phyloP scores from a whole-genome alignment of 495 filamentous ascomycete genomes.

The Pyronema domesticum region DNA sequence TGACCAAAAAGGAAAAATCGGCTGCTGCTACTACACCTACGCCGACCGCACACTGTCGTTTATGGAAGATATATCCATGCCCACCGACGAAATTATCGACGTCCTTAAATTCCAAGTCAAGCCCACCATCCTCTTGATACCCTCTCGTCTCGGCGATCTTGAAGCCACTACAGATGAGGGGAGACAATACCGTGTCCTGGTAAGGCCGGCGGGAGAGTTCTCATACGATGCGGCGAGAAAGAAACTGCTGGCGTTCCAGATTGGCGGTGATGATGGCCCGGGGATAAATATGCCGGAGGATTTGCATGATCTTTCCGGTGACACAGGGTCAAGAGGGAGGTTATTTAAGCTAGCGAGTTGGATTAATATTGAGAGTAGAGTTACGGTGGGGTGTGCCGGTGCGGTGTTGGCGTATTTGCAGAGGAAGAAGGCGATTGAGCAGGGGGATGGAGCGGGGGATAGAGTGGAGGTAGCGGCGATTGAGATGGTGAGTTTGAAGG shows the following conservation, averaged over 20 bases:
- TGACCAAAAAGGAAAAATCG: slow-evolving; percentile 57
- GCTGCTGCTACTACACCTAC: slow-evolving; percentile 73
- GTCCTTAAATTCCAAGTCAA: slow-evolving; percentile 54
- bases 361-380: slow-evolving; percentile 61
- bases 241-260: slow-evolving; percentile 42
- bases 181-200: neutral
- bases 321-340: slow-evolving; percentile 38
- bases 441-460: slow-evolving; percentile 34
- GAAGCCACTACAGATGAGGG: slow-evolving; percentile 11
- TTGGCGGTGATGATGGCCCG: slow-evolving; percentile 33
- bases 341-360: slow-evolving; percentile 52
- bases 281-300: slow-evolving; percentile 43
- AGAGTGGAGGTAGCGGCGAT: slow-evolving; percentile 45
- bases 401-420: slow-evolving; percentile 67
- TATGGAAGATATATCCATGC: slow-evolving; percentile 61
- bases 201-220: slow-evolving; percentile 60
- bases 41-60: slow-evolving; percentile 57
- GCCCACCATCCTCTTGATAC: slow-evolving; percentile 63
- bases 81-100: slow-evolving; percentile 52
- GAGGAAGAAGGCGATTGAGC: slow-evolving; percentile 44
- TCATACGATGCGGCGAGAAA: slow-evolving; percentile 49
- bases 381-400: slow-evolving; percentile 67
- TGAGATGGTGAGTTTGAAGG: slow-evolving; percentile 59
- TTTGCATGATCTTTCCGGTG: slow-evolving; percentile 14
- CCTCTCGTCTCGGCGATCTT: slow-evolving; percentile 51